Evolutionary conservation across 805 yeast genomes (phyloP).

Genomic region (Suhomyces xylopsoci): DNA sequence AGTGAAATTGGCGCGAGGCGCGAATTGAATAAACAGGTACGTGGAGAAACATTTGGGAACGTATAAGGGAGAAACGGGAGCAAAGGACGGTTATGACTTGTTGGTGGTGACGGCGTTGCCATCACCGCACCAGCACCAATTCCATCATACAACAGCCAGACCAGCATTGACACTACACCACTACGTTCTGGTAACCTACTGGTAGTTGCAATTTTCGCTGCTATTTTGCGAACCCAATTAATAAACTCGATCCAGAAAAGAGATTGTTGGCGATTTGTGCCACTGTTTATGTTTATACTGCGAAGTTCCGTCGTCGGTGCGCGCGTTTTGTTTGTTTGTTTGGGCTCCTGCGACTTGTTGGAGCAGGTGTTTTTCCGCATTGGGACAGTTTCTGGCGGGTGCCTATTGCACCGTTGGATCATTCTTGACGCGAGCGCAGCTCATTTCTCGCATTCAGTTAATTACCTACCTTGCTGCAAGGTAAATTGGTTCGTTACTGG

Average conservation of each 20-base stretch:
- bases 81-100: neutral
- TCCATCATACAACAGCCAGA: neutral
- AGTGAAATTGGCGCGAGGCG: neutral
- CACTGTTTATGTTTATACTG: conserved; percentile 4
- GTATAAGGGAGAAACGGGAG: neutral
- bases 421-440: conserved; percentile 1
- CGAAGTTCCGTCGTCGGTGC: neutral
- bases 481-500: neutral
- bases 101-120: neutral
- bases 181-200: too few species aligned
- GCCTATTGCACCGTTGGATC: neutral
- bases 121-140: neutral
- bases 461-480: neutral
- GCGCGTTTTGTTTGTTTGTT: conserved; percentile 1
- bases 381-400: neutral
- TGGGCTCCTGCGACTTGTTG: conserved; percentile 1
- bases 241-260: conserved; percentile 3
- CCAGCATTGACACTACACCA: neutral
- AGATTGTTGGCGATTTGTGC: conserved; percentile 3
- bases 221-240: neutral
- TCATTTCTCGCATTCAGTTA: conserved; percentile 1
- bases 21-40: neutral
- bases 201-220: neutral
- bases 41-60: too few species aligned
- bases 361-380: conserved; percentile 4